Evolutionary conservation across 805 yeast species (phyloP), one percentile per base, ranked within the genome.

Genomic region (Sugiyamaella valdiviana): DNA sequence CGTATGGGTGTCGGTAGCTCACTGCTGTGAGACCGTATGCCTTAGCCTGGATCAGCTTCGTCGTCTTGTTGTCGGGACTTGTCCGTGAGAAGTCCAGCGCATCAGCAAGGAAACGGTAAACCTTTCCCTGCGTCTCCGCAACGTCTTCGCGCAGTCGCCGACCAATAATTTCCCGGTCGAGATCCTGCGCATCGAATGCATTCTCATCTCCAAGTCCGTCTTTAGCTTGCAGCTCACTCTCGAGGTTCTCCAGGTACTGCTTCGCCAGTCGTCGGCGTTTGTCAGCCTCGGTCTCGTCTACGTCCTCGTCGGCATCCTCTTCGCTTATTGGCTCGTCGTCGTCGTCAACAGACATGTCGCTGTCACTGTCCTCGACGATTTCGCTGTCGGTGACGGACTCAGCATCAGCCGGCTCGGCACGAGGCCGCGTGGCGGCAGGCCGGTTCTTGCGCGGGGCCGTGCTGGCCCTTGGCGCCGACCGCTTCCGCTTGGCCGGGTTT

Each of bases 261-360:
- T 89, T 89, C 15, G 98, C 98, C 51, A 93, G 74, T 61, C 98
- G 74, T 68, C 99, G 79, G 67, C 99, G 79, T 67, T 87, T 89
- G 61, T 93, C 99, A 0, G 96, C 95, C 6, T 90, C 95, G 42
- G 79, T 48, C 44, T 48, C 51, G 40, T 48, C 52, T 46, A 37
- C 52, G 36, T 42, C 52, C 21, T 48, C 58, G 19, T 46, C 55
- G 35, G 44, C 49, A 45, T 20, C 58, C 5, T 51, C 61, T 1
- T 49, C 57, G 15, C 50, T 53, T 2, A 55, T 65, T 2, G 44
- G 49, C 36, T 48, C 55, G 42, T 26, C 51, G 2, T 36, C 51
- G 17, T 36, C 52, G 19, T 45, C 60, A 37, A 44, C 52, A 50
- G 44, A 50, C 36, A 17, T 15, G n/a, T 45, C 44, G 19, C 39